These are phyloP conservation scores for Plasmodium inui DNA, from an alignment of 169 alveolate genomes.

Conservation along the genomic window DNA sequence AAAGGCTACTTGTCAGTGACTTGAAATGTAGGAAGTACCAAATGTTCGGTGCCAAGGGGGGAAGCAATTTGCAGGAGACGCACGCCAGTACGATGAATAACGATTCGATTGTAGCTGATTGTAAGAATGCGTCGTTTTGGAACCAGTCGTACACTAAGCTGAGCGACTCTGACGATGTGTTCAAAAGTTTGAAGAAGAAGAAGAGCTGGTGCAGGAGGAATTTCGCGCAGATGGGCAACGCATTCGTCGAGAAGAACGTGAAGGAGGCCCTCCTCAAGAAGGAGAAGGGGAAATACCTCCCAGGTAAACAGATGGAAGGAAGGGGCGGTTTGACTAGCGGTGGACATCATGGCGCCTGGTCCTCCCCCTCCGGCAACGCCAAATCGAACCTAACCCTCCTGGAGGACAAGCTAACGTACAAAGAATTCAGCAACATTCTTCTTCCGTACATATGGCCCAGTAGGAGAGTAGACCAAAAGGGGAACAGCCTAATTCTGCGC, in stretches of 20 bases:
- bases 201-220: not conserved
- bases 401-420: constrained; percentile 43
- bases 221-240: not conserved
- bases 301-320: not conserved
- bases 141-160: constrained; percentile 3
- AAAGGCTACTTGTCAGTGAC: constrained; percentile 19
- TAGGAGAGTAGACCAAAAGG: constrained; percentile 61
- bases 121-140: not conserved
- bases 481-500: constrained; percentile 61
- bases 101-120: not conserved
- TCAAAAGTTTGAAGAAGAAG: not conserved
- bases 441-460: constrained; percentile 69
- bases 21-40: constrained; percentile 20
- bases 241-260: not conserved
- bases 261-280: not conserved
- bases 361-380: not conserved
- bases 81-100: constrained; percentile 6
- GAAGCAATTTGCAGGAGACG: not conserved
- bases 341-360: not conserved
- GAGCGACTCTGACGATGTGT: constrained; percentile 19
- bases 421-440: constrained; percentile 22
- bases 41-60: not conserved
- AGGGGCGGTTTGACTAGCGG: not conserved
- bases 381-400: not conserved
- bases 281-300: not conserved